Base-by-base conservation (phyloP, 768 basidiomycete genomes). In the Podaxis sp. region DNA sequence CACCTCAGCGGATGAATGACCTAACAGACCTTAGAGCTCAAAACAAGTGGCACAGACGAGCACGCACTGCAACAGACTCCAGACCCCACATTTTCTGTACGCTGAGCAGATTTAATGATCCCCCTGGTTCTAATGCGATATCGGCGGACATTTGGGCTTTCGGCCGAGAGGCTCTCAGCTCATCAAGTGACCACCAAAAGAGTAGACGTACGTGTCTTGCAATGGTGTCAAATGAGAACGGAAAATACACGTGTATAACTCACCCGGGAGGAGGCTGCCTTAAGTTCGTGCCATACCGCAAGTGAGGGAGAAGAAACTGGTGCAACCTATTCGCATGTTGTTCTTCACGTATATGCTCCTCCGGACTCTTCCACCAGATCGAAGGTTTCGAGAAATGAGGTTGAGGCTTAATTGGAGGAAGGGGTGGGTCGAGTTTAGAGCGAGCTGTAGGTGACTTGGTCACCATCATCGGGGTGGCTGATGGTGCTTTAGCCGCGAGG, bases 181-280 rank as follows among this genome's bases (percentile, higher is more conserved):
- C 54, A 15, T 62, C 52, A 36, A 62, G 52, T 15, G 52, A 44
- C 42, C 53, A 62, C 61, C 61, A 62, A n/a, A 62, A 62, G 33
- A 62, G 33, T 8, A 62, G 13, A 7, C 61, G 53, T 15, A 62
- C 40, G 22, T 62, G 61, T 17, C 61, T 62, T 33, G 15, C 5
- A 38, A 51, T 8, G 38, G 1, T 9, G 15, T 7, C n/a, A 46
- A 19, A 13, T 55, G 2, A 48, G 4, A 62, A 17, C 12, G 13
- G 17, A 7, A 39, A 8, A 33, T 1, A 15, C 28, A 22, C 15
- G 5, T 26, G 12, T 7, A 44, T 11, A 52, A 30, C 61, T 30
- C 30, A 62, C 61, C 53, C 53, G 1, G 46, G 61, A 11, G 61
- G 61, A 55, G 61, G 61, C 19, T 30, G 28, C 4, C 33, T 46